Percentiles rank a stretch among this genome's conserved stretches.
Conservation (phyloP, 139 green algal species). For the Chlorella sp. region DNA sequence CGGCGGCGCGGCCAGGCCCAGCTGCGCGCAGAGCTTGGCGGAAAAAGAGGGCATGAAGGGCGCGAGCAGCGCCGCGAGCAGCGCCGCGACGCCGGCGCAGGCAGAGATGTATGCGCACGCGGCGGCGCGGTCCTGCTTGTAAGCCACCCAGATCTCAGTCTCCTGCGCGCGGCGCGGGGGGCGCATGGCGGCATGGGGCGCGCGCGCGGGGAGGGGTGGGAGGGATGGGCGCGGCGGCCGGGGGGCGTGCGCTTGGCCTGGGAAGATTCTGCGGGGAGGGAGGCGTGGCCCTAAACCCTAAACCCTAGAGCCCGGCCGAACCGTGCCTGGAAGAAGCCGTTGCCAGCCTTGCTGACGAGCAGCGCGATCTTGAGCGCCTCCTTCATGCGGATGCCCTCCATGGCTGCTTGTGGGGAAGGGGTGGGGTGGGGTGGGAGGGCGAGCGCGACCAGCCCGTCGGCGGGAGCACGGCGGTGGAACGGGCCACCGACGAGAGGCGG, state of each 20-base stretch:
- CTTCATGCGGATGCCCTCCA: constrained; percentile 41
- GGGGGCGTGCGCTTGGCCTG: neutral
- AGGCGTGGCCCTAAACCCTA: too few relatives aligned
- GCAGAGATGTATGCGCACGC: constrained; percentile 43
- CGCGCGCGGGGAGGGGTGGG: too few relatives aligned
- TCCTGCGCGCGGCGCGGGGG: too few relatives aligned
- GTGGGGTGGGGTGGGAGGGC: too few relatives aligned
- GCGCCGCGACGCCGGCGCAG: constrained; percentile 75
- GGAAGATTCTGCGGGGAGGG: too few relatives aligned
- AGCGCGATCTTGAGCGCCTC: constrained; percentile 33
- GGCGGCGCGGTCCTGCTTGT: constrained; percentile 55
- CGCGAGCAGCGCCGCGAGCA: constrained; percentile 84
- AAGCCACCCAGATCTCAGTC: constrained; percentile 61
- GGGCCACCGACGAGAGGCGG: too few relatives aligned
- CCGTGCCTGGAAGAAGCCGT: constrained; percentile 52
- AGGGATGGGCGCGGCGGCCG: too few relatives aligned
- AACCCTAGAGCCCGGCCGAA: too few relatives aligned
- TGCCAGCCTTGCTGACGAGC: constrained; percentile 42
- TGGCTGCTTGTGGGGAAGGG: constrained; percentile 13
- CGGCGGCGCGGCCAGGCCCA: constrained; percentile 27
- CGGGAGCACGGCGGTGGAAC: too few relatives aligned
- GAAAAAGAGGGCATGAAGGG: constrained; percentile 94
- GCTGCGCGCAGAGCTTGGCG: constrained; percentile 61
- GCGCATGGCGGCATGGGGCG: too few relatives aligned
- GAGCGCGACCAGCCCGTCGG: too few relatives aligned